These are phyloP conservation scores for Hypsizygus marmoreus DNA, from an alignment of 768 basidiomycete species.

Conservation along the genomic window DNA sequence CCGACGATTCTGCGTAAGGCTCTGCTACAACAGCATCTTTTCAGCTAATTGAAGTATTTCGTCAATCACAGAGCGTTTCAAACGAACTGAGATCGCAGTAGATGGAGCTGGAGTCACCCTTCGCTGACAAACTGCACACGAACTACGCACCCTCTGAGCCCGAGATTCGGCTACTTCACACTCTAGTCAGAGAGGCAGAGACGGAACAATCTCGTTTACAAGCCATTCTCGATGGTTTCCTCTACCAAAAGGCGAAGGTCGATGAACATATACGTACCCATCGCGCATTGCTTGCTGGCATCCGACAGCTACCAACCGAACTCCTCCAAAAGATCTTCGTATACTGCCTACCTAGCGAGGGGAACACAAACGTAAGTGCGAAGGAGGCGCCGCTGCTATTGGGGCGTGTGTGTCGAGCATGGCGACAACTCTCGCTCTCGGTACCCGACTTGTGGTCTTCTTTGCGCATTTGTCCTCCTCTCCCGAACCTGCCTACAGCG, in stretches of 20 bases:
- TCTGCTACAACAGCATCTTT: no score
- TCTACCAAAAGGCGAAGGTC: background rate
- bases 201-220: background rate
- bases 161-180: background rate
- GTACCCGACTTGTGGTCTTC: slow-evolving; percentile 2
- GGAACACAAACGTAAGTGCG: slow-evolving; percentile 4
- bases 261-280: background rate
- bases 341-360: background rate
- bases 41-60: no score
- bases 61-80: no score
- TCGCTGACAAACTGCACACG: slow-evolving; percentile 2
- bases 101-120: slow-evolving; percentile 8
- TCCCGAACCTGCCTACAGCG: background rate
- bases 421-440: slow-evolving; percentile 1
- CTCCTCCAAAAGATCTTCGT: slow-evolving; percentile 5
- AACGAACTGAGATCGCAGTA: no score
- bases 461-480: background rate
- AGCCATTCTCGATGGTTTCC: background rate
- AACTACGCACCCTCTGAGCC: slow-evolving; percentile 3
- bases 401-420: slow-evolving; percentile 3
- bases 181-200: background rate
- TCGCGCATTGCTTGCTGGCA: background rate
- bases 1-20: no score
- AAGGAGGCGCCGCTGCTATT: slow-evolving; percentile 6
- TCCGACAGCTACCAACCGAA: slow-evolving; percentile 1